Percentiles rank a stretch among this genome's conserved stretches.
These are phyloP conservation scores for Cystofilobasidium bisporidii DNA, from an alignment of 768 basidiomycete species.

Conservation along the genomic window DNA sequence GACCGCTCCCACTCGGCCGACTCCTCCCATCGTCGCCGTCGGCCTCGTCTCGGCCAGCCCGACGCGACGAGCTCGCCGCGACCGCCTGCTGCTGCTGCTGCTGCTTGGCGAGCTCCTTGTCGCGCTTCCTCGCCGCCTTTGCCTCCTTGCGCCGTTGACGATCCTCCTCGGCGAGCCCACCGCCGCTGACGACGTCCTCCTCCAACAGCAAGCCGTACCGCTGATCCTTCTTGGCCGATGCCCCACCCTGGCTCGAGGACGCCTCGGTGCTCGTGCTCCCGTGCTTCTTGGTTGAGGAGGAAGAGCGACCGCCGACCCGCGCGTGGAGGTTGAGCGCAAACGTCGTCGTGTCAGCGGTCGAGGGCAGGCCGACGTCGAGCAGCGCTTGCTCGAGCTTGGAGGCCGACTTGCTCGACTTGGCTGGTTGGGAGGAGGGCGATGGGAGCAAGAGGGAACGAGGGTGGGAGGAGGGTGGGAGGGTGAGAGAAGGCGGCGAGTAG, in stretches of 20 bases:
- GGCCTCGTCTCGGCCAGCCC: constrained; percentile 51
- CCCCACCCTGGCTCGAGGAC: too few species aligned
- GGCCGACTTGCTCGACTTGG: constrained; percentile 48
- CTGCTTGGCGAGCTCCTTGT: constrained; percentile 20
- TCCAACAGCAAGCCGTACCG: constrained; percentile 77
- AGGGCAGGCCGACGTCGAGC: constrained; percentile 1
- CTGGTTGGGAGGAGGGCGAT: background rate
- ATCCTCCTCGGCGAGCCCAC: constrained; percentile 43
- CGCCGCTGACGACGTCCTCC: constrained; percentile 47
- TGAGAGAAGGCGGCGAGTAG: too few species aligned
- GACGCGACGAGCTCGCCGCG: constrained; percentile 16
- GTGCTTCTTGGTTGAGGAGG: constrained; percentile 45
- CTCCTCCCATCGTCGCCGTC: constrained; percentile 56
- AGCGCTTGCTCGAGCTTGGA: constrained; percentile 43
- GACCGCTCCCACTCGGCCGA: constrained; percentile 62
- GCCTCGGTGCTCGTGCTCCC: constrained; percentile 45
- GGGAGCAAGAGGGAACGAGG: background rate
- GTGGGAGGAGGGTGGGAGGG: too few species aligned
- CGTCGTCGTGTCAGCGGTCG: background rate
- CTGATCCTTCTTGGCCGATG: constrained; percentile 49
- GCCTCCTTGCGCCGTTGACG: constrained; percentile 21
- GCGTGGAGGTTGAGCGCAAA: constrained; percentile 32
- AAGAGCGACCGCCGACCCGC: constrained; percentile 42
- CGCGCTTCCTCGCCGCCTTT: constrained; percentile 29
- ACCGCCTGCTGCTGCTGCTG: too few species aligned